Evolutionary conservation across 495 filamentous ascomycete genomes (phyloP).

Genomic region (Cladorrhinum samala): DNA sequence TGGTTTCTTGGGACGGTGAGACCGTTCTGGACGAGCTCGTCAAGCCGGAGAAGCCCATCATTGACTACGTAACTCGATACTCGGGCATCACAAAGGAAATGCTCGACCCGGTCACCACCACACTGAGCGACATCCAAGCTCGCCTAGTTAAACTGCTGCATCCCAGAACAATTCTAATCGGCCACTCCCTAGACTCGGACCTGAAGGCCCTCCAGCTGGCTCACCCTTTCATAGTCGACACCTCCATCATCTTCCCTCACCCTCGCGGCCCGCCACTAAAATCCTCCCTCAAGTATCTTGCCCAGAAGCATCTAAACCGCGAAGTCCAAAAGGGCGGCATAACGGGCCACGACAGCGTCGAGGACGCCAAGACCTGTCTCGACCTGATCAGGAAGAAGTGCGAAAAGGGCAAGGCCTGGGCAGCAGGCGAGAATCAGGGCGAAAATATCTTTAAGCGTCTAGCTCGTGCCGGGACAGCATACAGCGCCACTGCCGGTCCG

Average conservation of each 20-base stretch:
- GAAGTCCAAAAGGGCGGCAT: constrained; percentile 75
- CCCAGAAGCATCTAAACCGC: constrained; percentile 70
- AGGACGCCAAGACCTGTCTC: constrained; percentile 83
- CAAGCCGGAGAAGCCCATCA: constrained; percentile 77
- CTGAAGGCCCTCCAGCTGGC: constrained; percentile 74
- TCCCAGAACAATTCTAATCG: constrained; percentile 72
- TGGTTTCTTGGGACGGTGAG: constrained; percentile 79
- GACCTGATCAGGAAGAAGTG: constrained; percentile 94
- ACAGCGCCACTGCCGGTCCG: constrained; percentile 49
- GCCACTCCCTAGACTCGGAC: constrained; percentile 90
- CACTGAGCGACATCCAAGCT: constrained; percentile 73
- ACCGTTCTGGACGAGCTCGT: constrained; percentile 84
- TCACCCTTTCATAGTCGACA: constrained; percentile 91
- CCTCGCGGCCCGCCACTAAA: constrained; percentile 41
- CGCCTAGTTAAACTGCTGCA: constrained; percentile 67
- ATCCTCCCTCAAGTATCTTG: constrained; percentile 80
- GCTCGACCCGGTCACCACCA: constrained; percentile 76
- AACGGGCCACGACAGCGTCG: constrained; percentile 80
- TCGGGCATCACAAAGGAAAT: constrained; percentile 87
- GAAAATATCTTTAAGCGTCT: constrained; percentile 89
- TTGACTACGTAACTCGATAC: constrained; percentile 80
- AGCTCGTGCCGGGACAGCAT: constrained; percentile 46
- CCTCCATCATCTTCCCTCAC: constrained; percentile 71
- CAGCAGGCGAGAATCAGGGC: constrained; percentile 61
- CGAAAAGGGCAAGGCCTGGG: constrained; percentile 81